Base-by-base conservation (phyloP, 352 stramenopile genomes). In the Stramenopiles sp. region DNA sequence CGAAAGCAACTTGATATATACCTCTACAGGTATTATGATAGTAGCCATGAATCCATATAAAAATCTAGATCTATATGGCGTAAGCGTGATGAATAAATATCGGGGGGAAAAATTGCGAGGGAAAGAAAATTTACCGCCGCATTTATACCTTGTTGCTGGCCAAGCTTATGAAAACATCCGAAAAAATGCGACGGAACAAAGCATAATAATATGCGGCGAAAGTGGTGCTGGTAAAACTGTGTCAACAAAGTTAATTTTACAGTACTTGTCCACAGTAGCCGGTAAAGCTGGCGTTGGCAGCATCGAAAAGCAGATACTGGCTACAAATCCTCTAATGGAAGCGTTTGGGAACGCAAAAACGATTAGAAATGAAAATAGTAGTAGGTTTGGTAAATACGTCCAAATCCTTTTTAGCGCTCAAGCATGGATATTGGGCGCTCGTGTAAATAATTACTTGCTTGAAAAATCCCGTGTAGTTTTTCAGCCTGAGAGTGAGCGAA, bases 261-360 rank as follows among this genome's bases (percentile, higher is more conserved):
- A 82, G 1, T 88, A 86, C 44, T 67, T 87, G 1, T 85, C 84
- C 30, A 86, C 87, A 31, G 86, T 91, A 1, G 93, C 90, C 67
- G 91, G 89, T 84, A 91, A 0, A 82, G 44, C 83, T 67, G 75
- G 82, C 22, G 81, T 83, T 71, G 81, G 80, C 7, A 31, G 92
- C 67, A 92, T 97, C 75, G 96, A 97, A 83, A 87, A 92, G 67
- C 85, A 87, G 4, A 90, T 95, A 32, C 81, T 95, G 39, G 85
- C 93, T 76, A 90, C 88, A 8, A 98, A 98, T 82, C 95, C 95
- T 31, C 97, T 98, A 82, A 86, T 98, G 25, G 95, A 98, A 86
- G 94, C 91, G 30, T 98, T 98, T 86, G 95, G 95, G 44, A 98
- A 98, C 83, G 95, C 95, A 0, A 90, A 94, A 82, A 98, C 95